Evolutionary conservation across 495 filamentous ascomycete species (phyloP).

Genomic region (Cercophora samala): DNA sequence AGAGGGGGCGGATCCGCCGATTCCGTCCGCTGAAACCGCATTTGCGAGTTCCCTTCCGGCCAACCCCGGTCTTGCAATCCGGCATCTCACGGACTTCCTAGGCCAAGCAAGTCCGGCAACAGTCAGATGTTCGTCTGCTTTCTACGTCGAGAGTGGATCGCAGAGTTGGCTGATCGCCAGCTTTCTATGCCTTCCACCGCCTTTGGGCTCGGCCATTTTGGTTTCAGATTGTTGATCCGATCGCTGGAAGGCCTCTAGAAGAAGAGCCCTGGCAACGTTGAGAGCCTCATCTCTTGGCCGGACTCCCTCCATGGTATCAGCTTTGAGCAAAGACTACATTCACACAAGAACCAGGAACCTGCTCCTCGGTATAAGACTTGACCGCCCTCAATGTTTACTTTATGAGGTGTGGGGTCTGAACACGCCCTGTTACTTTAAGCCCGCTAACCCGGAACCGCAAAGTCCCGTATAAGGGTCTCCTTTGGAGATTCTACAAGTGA

Average conservation of each 20-base stretch:
- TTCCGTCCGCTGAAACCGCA: slow-evolving; percentile 8
- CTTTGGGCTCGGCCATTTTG: background rate
- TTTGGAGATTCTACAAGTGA: background rate
- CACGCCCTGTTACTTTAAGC: background rate
- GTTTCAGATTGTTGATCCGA: background rate
- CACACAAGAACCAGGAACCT: background rate
- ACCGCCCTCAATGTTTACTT: no score
- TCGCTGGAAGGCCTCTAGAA: slow-evolving; percentile 4
- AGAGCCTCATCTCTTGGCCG: background rate
- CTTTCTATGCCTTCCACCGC: background rate
- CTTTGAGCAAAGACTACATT: background rate
- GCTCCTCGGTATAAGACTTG: background rate
- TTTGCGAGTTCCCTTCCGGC: slow-evolving; percentile 6
- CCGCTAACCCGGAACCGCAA: background rate
- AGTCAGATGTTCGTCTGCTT: background rate
- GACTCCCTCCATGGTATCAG: background rate
- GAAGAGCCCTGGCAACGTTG: background rate
- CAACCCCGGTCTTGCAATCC: background rate
- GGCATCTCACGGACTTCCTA: background rate
- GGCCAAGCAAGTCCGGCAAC: no score
- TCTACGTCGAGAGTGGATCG: background rate
- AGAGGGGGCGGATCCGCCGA: background rate
- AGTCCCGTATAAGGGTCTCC: background rate
- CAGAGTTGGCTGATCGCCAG: background rate
- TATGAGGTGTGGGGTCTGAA: background rate